Evolutionary conservation across 2,329 filamentous ascomycete species (phyloP).

Genomic region (Fusarium goolgardi): DNA sequence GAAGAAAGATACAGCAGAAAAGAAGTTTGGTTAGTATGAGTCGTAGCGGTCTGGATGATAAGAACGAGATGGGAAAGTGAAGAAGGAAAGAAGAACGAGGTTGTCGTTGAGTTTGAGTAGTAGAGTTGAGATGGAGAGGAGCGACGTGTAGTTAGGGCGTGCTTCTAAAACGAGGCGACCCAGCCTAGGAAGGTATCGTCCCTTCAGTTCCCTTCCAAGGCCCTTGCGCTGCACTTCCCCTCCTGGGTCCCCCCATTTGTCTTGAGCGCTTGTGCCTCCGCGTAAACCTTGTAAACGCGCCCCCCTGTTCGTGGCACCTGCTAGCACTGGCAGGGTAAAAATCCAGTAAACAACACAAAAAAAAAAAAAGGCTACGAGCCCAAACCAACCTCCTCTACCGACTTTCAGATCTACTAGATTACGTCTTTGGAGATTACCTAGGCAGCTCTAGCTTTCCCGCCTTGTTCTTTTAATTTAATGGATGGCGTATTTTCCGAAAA

Average conservation of each 20-base stretch:
- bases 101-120: constrained; percentile 34
- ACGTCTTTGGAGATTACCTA: constrained; percentile 17
- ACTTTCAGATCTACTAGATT: constrained; percentile 21
- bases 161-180: constrained; percentile 47
- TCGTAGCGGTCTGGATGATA: constrained; percentile 6
- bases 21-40: constrained; percentile 11
- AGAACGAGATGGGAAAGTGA: constrained; percentile 14
- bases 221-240: constrained; percentile 26
- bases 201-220: constrained; percentile 43
- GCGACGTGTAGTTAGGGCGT: constrained; percentile 43
- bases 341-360: constrained; percentile 27
- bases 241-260: constrained; percentile 37
- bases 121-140: constrained; percentile 35
- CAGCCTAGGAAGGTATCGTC: constrained; percentile 41
- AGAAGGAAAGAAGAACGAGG: constrained; percentile 32
- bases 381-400: constrained; percentile 28
- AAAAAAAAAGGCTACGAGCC: constrained; percentile 5
- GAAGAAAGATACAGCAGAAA: background rate
- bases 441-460: constrained; percentile 22
- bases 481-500: constrained; percentile 12
- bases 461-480: constrained; percentile 26
- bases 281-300: constrained; percentile 50
- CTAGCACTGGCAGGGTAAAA: constrained; percentile 27
- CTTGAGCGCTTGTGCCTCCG: constrained; percentile 44
- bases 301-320: constrained; percentile 34